Conservation (phyloP, 148 eudicot species). For the Gaultheria prostrata region DNA sequence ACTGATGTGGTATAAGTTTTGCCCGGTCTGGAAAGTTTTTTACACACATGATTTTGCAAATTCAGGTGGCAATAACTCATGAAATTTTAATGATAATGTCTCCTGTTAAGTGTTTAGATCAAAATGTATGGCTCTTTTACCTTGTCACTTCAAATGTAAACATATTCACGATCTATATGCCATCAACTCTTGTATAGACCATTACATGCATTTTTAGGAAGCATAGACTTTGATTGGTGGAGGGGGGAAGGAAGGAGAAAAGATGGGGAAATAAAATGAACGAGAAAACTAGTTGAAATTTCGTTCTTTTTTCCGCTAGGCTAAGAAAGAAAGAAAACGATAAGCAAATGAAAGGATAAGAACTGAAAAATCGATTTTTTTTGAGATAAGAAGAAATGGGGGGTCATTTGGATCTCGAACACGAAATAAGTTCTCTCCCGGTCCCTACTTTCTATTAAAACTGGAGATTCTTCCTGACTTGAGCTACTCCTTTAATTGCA, state of each 20-base stretch:
- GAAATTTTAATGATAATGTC: background rate
- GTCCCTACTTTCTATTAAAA: background rate
- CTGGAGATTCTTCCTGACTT: background rate
- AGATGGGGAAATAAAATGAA: background rate
- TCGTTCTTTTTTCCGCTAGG: background rate
- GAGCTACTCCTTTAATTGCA: background rate
- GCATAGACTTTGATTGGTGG: background rate
- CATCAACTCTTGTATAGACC: background rate
- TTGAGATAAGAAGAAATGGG: background rate
- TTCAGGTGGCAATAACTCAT: background rate
- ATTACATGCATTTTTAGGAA: background rate
- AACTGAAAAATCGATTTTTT: too few species aligned
- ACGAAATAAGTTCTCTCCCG: too few species aligned
- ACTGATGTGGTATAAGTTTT: background rate
- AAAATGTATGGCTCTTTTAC: background rate
- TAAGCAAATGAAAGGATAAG: background rate
- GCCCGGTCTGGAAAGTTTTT: background rate
- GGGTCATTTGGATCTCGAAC: too few species aligned
- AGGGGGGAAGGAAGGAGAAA: background rate
- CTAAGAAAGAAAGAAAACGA: background rate
- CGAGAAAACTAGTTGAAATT: background rate
- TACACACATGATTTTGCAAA: background rate
- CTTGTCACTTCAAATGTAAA: background rate
- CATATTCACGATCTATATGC: background rate
- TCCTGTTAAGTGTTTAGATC: background rate